Percentiles rank a stretch among this genome's conserved stretches.
phyloP scores from a whole-genome alignment of 257 asterid species.

The Solanum appendiculatum region DNA sequence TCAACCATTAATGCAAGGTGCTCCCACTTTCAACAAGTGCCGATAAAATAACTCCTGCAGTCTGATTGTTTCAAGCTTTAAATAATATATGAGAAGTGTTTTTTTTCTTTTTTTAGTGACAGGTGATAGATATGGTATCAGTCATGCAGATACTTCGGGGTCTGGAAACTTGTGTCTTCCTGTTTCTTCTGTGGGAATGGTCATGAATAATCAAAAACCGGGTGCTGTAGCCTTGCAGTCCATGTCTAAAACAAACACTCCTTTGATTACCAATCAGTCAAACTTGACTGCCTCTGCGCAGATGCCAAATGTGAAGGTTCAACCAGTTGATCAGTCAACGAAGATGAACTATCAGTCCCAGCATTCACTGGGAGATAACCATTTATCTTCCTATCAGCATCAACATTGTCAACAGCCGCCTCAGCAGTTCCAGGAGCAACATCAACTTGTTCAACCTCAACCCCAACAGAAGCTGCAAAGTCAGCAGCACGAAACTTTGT shows the following conservation, averaged over 20 bases:
- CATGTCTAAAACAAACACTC: constrained; percentile 38
- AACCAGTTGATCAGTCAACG: constrained; percentile 41
- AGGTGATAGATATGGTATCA: constrained; percentile 73
- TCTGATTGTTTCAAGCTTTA: not conserved
- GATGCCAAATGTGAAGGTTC: constrained; percentile 33
- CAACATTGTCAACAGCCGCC: constrained; percentile 46
- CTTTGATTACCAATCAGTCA: constrained; percentile 38
- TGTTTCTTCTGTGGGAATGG: constrained; percentile 45
- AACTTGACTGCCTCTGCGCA: constrained; percentile 41
- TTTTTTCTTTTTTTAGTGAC: constrained; percentile 21
- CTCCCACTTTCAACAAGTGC: not conserved
- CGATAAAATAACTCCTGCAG: not conserved
- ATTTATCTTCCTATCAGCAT: constrained; percentile 40
- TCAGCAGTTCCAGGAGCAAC: constrained; percentile 51
- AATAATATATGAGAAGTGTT: not conserved
- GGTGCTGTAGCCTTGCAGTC: constrained; percentile 45
- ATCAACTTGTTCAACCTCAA: constrained; percentile 47
- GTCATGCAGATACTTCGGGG: constrained; percentile 50
- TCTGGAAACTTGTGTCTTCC: constrained; percentile 63
- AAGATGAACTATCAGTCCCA: constrained; percentile 47
- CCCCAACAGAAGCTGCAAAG: constrained; percentile 48
- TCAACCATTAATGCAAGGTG: constrained; percentile 61
- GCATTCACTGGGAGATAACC: constrained; percentile 40
- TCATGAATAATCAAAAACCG: constrained; percentile 40
- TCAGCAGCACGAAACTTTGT: constrained; percentile 53